These are phyloP conservation scores for Thalassia testudinum DNA, from an alignment of 116 monocot genomes.

Conservation along the genomic window DNA sequence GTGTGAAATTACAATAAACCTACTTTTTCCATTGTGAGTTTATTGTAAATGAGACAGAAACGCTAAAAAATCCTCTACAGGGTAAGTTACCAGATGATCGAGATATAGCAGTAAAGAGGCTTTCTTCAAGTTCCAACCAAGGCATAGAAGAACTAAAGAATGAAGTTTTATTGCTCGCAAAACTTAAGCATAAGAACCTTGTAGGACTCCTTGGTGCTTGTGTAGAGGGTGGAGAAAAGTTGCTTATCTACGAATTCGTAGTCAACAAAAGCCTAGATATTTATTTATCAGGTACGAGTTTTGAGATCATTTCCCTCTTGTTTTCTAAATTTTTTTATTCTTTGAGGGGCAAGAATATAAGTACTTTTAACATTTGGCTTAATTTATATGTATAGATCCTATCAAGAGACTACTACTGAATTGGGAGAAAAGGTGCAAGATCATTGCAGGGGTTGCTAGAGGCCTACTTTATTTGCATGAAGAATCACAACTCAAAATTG, in stretches of 20 bases:
- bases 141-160: conserved; percentile 6
- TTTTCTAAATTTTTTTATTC: too few relatives aligned
- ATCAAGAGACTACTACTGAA: too few relatives aligned
- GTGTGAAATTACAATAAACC: too few relatives aligned
- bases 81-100: background rate
- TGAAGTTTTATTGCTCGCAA: conserved; percentile 3
- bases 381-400: too few relatives aligned
- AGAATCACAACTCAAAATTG: too few relatives aligned
- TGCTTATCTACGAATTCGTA: conserved; percentile 10
- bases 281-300: conserved; percentile 7
- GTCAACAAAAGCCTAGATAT: conserved; percentile 9
- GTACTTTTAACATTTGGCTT: too few relatives aligned
- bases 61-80: background rate
- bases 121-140: conserved; percentile 3
- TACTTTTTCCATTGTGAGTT: background rate
- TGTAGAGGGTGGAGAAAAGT: conserved; percentile 3
- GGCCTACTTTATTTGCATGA: too few relatives aligned
- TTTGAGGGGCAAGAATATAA: too few relatives aligned
- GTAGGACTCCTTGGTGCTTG: conserved; percentile 7
- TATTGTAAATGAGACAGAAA: background rate
- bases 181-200: conserved; percentile 5
- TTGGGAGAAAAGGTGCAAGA: too few relatives aligned
- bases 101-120: conserved; percentile 8
- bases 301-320: background rate
- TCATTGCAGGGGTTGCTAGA: too few relatives aligned